A percentile compares a stretch with the other conserved stretches of the same genome.
Conservation (phyloP, 2,329 filamentous ascomycete genomes). For the Leptographium radiaticola region DNA sequence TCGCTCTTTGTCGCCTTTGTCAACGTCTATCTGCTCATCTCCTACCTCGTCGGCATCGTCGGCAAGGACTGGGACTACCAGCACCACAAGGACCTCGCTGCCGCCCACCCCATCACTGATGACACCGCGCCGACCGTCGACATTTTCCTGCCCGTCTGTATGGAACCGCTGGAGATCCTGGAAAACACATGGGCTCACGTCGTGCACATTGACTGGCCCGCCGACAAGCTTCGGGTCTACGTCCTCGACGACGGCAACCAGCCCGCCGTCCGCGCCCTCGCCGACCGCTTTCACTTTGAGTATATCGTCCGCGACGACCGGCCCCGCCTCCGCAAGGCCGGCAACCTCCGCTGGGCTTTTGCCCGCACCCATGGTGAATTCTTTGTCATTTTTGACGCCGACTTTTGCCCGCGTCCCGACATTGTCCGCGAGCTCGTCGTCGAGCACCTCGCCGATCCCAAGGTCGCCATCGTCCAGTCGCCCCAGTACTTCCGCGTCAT, state of each 20-base stretch:
- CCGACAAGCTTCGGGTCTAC: background rate
- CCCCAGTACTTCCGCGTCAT: conserved; percentile 4
- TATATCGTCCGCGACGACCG: conserved; percentile 4
- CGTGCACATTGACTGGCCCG: background rate
- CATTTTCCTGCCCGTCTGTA: conserved; percentile 4
- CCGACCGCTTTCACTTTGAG: background rate
- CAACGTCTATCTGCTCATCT: conserved; percentile 3
- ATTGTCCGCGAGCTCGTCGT: background rate
- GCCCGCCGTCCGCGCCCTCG: background rate
- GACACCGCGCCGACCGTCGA: conserved; percentile 1
- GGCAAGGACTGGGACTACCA: conserved; percentile 5
- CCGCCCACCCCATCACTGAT: background rate
- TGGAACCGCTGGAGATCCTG: conserved; percentile 3
- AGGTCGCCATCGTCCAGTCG: conserved; percentile 3
- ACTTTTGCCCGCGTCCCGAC: conserved; percentile 5
- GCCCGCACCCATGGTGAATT: conserved; percentile 1
- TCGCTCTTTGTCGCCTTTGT: conserved; percentile 1
- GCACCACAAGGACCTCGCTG: background rate
- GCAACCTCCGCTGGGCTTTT: conserved; percentile 5
- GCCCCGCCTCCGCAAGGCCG: conserved; percentile 2
- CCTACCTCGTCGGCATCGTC: conserved; percentile 2
- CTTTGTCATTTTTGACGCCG: conserved; percentile 5
- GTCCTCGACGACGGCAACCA: conserved; percentile 4
- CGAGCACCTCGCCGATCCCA: conserved; percentile 2
- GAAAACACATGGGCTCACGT: conserved; percentile 2